Base-by-base conservation (phyloP, 1,139 yeast genomes). In the Geotrichum australiense region DNA sequence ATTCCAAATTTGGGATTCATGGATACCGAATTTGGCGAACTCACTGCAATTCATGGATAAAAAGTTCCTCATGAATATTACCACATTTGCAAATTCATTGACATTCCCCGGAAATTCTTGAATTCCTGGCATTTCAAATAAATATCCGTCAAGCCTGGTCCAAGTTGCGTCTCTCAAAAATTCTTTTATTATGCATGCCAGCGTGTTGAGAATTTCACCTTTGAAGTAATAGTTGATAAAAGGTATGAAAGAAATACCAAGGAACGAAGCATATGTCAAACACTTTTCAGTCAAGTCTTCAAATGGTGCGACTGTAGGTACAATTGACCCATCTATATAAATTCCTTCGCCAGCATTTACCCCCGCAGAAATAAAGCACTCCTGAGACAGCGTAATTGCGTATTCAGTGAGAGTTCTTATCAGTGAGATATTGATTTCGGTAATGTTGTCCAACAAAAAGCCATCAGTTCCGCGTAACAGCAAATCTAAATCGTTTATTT, bases 401-500 rank as follows among this genome's bases (percentile, higher is more conserved):
- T 53, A 51, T 40, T 61, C 62, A 18, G 63, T 54, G 40, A 76
- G 63, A 0, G 76, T 71, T 46, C 94, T 64, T 51, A 85, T 61
- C 19, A 76, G 69, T 4, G 79, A 72, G 41, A 82, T 56, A 0
- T 73, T 57, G 46, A 80, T 81, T 47, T 76, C 71, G 0, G 86
- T 73, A 2, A 85, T 54, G 50, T 81, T 86, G 37, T 68, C 67
- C 3, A 78, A 62, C 0, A 83, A 58, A 15, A 78, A 53, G 0
- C 68, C 65, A 1, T 61, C 59, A 2, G 62, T 56, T 0, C 93
- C 93, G 46, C 95, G 68, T 18, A 81, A 59, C 0, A 82, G 66
- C 10, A 83, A 78, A 54, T 85, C 95, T 11, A 73, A 58, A 0
- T 84, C 73, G 45, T 76, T 74, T 22, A 84, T 73, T 0, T 85